Conservation (phyloP, 495 filamentous ascomycete genomes). For the Aspergillus bridgeri region DNA sequence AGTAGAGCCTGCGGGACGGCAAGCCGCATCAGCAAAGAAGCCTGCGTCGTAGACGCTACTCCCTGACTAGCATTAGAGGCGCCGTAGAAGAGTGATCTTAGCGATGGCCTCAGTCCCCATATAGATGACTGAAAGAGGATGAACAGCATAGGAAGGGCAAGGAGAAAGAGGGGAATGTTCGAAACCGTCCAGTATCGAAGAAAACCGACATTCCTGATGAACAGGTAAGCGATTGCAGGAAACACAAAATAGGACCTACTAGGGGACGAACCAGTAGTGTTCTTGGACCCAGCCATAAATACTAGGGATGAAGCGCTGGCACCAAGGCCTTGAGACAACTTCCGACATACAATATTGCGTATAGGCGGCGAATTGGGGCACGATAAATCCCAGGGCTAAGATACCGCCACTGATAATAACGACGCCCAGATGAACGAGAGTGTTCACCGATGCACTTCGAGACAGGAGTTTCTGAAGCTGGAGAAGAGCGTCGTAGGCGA, state of each 20-base stretch:
- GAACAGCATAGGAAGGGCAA: slow-evolving; percentile 75
- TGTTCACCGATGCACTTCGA: slow-evolving; percentile 22
- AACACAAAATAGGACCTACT: slow-evolving; percentile 14
- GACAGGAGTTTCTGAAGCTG: slow-evolving; percentile 30
- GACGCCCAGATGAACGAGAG: slow-evolving; percentile 45
- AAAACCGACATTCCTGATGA: slow-evolving; percentile 74
- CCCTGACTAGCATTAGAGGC: slow-evolving; percentile 15
- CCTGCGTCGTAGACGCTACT: slow-evolving; percentile 29
- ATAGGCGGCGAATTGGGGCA: slow-evolving; percentile 78
- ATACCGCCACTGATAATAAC: slow-evolving; percentile 62
- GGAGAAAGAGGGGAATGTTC: slow-evolving; percentile 83
- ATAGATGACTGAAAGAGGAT: slow-evolving; percentile 60
- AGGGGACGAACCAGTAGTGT: slow-evolving; percentile 70
- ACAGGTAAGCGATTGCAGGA: slow-evolving; percentile 13
- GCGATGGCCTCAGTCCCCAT: slow-evolving; percentile 40
- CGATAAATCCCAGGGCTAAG: slow-evolving; percentile 60
- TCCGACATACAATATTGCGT: slow-evolving; percentile 58
- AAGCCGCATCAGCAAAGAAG: slow-evolving; percentile 49
- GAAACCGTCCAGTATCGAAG: slow-evolving; percentile 85
- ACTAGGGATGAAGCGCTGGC: slow-evolving; percentile 64
- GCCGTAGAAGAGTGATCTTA: slow-evolving; percentile 6
- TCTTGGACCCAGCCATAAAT: slow-evolving; percentile 88
- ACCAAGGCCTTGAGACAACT: slow-evolving; percentile 64
- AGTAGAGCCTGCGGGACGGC: slow-evolving; percentile 72
- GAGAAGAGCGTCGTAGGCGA: slow-evolving; percentile 55